These are phyloP conservation scores for Neoboletus subvelutipes DNA, from an alignment of 768 basidiomycete genomes.

Conservation along the genomic window DNA sequence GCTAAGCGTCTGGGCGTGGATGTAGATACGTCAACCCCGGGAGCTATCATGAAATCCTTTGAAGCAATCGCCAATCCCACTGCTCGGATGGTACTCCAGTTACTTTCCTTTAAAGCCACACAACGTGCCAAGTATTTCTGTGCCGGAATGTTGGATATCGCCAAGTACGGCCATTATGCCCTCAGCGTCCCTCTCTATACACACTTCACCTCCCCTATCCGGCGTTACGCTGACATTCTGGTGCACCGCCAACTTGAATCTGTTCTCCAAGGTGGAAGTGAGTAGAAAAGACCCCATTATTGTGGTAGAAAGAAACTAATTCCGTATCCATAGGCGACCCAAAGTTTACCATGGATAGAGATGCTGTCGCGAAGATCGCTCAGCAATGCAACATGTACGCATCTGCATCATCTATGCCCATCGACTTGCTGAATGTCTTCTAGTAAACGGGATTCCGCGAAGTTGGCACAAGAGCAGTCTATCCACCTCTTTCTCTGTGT, in stretches of 20 bases:
- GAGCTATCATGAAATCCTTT: conserved; percentile 82
- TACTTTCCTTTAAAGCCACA: conserved; percentile 89
- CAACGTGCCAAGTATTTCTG: conserved; percentile 98
- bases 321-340: conserved; percentile 50
- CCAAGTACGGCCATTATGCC: conserved; percentile 94
- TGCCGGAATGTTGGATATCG: conserved; percentile 98
- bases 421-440: conserved; percentile 12
- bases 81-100: conserved; percentile 74
- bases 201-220: conserved; percentile 90
- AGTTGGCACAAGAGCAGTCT: conserved; percentile 94
- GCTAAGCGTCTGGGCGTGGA: conserved; percentile 81
- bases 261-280: conserved; percentile 69
- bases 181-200: conserved; percentile 90
- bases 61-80: conserved; percentile 69
- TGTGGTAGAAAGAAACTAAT: conserved; percentile 5
- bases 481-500: conserved; percentile 94
- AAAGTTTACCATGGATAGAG: conserved; percentile 97
- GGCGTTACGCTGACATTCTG: conserved; percentile 90
- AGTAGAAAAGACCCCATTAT: conserved; percentile 21
- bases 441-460: conserved; percentile 89
- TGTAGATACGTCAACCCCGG: conserved; percentile 78
- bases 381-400: conserved; percentile 96
- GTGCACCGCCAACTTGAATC: conserved; percentile 97
- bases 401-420: background rate
- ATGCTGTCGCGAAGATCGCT: conserved; percentile 95